Percentiles rank a stretch among this genome's conserved stretches.
Conservation (phyloP, 73 alveolate species). For the Stentor roeselii region DNA sequence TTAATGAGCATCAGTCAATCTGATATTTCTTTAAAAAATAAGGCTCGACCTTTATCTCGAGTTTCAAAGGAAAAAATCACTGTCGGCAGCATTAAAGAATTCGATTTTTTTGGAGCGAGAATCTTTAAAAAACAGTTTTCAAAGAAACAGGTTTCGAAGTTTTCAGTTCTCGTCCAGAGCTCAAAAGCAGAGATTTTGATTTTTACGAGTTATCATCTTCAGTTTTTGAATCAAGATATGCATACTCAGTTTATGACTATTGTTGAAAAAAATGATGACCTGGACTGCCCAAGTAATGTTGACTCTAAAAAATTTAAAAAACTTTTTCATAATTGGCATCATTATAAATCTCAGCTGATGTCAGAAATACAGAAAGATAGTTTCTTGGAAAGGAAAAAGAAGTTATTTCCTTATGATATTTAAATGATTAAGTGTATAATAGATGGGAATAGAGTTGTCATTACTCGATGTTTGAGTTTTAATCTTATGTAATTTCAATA, state of each 20-base stretch:
- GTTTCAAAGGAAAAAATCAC: constrained; percentile 9
- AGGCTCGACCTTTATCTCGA: no score
- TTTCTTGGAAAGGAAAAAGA: not conserved
- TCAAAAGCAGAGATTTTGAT: not conserved
- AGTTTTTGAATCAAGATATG: not conserved
- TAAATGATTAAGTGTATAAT: no score
- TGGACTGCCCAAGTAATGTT: constrained; percentile 8
- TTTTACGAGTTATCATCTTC: constrained; percentile 3
- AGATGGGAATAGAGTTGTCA: no score
- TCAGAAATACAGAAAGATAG: not conserved
- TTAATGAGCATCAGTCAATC: no score
- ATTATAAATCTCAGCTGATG: not conserved
- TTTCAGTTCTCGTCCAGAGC: constrained; percentile 3
- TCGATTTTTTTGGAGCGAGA: constrained; percentile 7
- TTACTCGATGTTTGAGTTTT: no score
- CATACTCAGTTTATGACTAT: not conserved
- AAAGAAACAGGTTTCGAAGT: not conserved
- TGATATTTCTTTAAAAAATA: no score
- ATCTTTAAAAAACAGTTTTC: not conserved
- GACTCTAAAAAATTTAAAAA: not conserved
- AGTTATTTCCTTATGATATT: not conserved
- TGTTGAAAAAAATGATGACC: not conserved
- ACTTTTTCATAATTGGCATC: not conserved
- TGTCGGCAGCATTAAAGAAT: not conserved
- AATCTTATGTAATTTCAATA: no score